Conservation (phyloP, 495 filamentous ascomycete species). For the Penicillium steckii region DNA sequence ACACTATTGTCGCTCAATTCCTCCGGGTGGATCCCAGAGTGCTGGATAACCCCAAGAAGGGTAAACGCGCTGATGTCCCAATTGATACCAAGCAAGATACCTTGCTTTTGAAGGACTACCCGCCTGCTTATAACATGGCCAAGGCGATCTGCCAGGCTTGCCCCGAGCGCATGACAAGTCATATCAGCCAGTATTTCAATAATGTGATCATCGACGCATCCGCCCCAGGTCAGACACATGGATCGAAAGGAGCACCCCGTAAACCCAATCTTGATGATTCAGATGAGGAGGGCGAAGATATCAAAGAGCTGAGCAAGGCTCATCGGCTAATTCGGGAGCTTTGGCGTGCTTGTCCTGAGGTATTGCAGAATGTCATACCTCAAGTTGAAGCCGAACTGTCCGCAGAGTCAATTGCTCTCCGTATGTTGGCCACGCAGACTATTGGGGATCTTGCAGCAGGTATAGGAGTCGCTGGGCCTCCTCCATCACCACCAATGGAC, state of each 20-base stretch:
- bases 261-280: slow-evolving; percentile 61
- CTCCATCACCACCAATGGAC: slow-evolving; percentile 69
- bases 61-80: slow-evolving; percentile 58
- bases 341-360: slow-evolving; percentile 86
- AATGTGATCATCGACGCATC: slow-evolving; percentile 92
- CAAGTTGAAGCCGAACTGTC: slow-evolving; percentile 91
- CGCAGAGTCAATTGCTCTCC: slow-evolving; percentile 82
- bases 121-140: slow-evolving; percentile 93
- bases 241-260: slow-evolving; percentile 45
- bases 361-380: slow-evolving; percentile 89
- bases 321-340: slow-evolving; percentile 87
- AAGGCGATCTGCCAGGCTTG: slow-evolving; percentile 89
- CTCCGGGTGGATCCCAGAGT: slow-evolving; percentile 72
- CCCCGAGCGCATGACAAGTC: slow-evolving; percentile 88
- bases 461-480: slow-evolving; percentile 84
- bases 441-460: slow-evolving; percentile 91
- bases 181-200: slow-evolving; percentile 95
- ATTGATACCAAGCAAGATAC: slow-evolving; percentile 74
- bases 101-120: slow-evolving; percentile 77
- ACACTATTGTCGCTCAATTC: slow-evolving; percentile 94
- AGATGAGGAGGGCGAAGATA: slow-evolving; percentile 81
- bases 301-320: slow-evolving; percentile 84
- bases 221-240: slow-evolving; percentile 37
- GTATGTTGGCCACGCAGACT: slow-evolving; percentile 85
- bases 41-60: slow-evolving; percentile 48